Conservation (phyloP, 306 rosid genomes). For the Acacia confusa region DNA sequence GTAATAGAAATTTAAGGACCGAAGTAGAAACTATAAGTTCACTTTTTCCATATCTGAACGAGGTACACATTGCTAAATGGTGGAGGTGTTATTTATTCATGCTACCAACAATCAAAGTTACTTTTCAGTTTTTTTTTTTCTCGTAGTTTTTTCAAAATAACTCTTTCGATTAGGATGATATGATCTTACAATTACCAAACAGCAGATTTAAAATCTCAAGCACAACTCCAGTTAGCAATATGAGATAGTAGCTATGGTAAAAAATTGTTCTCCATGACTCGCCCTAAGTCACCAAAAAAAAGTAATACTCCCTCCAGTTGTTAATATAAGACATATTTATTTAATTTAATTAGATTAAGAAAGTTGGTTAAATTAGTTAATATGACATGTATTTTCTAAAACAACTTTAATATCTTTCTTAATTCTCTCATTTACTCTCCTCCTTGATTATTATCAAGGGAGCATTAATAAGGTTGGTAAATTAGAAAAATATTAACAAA, state of each 20-base stretch:
- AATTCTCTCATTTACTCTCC: no score
- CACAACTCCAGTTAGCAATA: background rate
- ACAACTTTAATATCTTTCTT: no score
- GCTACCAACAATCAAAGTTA: background rate
- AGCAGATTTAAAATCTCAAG: background rate
- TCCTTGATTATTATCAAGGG: no score
- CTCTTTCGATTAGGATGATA: background rate
- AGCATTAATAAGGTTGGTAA: no score
- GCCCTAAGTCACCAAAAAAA: background rate
- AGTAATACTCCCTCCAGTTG: background rate
- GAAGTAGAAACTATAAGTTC: background rate
- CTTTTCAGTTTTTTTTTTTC: background rate
- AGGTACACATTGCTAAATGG: background rate
- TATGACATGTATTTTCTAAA: no score
- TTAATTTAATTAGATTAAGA: no score
- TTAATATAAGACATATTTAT: no score
- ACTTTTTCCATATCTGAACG: background rate
- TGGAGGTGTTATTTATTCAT: background rate
- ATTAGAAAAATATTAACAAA: no score
- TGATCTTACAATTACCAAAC: background rate
- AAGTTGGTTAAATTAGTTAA: no score
- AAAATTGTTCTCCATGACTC: background rate
- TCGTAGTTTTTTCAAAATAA: background rate
- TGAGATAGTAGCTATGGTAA: background rate
- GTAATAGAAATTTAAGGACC: constrained; percentile 2